These are phyloP conservation scores for Whalleya microplaca DNA, from an alignment of 2,329 filamentous ascomycete species.

Conservation along the genomic window DNA sequence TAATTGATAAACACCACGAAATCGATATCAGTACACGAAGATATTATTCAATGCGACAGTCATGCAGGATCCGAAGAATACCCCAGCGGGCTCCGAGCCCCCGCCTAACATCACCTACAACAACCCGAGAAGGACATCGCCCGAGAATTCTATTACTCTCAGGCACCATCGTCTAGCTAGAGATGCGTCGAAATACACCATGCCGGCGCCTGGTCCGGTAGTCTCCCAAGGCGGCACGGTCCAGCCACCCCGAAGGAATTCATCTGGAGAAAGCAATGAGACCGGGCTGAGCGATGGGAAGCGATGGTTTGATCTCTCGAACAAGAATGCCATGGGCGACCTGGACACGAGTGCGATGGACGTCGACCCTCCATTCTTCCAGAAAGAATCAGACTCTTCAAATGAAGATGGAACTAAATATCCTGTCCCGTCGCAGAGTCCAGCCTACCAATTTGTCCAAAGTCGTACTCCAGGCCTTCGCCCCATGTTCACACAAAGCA, in stretches of 20 bases:
- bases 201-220: constrained; percentile 16
- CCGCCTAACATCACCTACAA: constrained; percentile 31
- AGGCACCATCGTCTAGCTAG: constrained; percentile 50
- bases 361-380: constrained; percentile 59
- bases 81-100: constrained; percentile 26
- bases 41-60: constrained; percentile 21
- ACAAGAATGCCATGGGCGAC: constrained; percentile 50
- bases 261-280: constrained; percentile 53
- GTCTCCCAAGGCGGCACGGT: constrained; percentile 8
- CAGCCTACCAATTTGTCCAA: constrained; percentile 31
- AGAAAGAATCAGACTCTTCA: constrained; percentile 56
- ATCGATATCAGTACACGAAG: constrained; percentile 11
- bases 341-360: constrained; percentile 53
- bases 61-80: constrained; percentile 34
- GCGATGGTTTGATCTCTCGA: constrained; percentile 59
- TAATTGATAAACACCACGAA: constrained; percentile 4
- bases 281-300: constrained; percentile 55
- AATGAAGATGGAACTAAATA: constrained; percentile 45
- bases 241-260: constrained; percentile 42
- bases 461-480: constrained; percentile 32
- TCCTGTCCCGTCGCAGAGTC: constrained; percentile 28
- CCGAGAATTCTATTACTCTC: constrained; percentile 52
- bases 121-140: constrained; percentile 45
- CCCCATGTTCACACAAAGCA: constrained; percentile 50
- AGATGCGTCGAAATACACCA: constrained; percentile 41